A percentile compares a stretch with the other conserved stretches of the same genome.
These are phyloP conservation scores for Tulasnella sp. DNA, from an alignment of 768 basidiomycete genomes.

Conservation along the genomic window DNA sequence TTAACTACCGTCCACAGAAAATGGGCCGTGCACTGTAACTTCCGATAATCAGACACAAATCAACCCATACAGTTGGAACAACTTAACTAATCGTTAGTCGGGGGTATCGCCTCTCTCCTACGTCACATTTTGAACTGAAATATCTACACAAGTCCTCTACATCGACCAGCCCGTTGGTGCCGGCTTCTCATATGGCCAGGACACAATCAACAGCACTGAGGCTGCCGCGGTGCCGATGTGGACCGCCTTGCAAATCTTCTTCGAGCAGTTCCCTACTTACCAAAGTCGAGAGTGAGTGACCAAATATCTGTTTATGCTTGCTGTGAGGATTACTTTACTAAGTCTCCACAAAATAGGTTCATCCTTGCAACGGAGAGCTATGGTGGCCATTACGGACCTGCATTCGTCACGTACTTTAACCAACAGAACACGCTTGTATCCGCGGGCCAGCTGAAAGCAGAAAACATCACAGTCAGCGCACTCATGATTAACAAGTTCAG, in stretches of 20 bases:
- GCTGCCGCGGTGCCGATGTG: conserved; percentile 49
- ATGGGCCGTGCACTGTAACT: conserved; percentile 16
- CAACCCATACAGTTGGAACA: conserved; percentile 46
- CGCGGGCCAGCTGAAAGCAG: conserved; percentile 36
- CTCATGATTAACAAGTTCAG: conserved; percentile 55
- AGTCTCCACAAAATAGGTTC: conserved; percentile 32
- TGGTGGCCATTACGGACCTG: conserved; percentile 57
- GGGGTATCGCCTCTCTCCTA: background rate
- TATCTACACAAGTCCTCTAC: conserved; percentile 64
- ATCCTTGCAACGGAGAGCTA: conserved; percentile 58
- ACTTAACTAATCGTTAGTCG: conserved; percentile 48
- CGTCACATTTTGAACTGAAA: no score
- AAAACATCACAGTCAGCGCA: conserved; percentile 44
- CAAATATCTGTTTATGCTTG: conserved; percentile 25
- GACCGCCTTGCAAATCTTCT: conserved; percentile 52
- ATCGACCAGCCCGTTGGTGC: conserved; percentile 61
- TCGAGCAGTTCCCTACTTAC: conserved; percentile 46
- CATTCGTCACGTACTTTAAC: conserved; percentile 54
- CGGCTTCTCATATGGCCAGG: conserved; percentile 50
- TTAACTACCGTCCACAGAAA: conserved; percentile 12
- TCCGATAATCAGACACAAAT: background rate
- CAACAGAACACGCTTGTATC: conserved; percentile 47
- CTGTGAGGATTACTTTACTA: background rate
- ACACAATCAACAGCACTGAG: conserved; percentile 45
- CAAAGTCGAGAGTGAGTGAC: conserved; percentile 36